Conservation (phyloP, 805 yeast species). For the Candida boidinii region DNA sequence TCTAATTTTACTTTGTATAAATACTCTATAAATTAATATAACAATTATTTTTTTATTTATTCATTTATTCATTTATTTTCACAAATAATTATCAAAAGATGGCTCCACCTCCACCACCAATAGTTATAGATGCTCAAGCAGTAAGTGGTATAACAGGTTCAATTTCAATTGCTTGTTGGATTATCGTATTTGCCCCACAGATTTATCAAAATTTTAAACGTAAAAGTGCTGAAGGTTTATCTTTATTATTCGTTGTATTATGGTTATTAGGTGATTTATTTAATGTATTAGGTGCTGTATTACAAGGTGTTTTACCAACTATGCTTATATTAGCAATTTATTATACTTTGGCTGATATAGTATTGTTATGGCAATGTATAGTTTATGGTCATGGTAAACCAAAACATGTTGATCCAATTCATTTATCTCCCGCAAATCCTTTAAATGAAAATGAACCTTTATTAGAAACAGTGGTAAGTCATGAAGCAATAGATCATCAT, state of each 20-base stretch:
- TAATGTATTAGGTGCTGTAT: slow-evolving; percentile 82
- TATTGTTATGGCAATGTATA: slow-evolving; percentile 75
- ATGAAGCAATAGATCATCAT: slow-evolving; percentile 21
- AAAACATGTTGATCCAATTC: slow-evolving; percentile 57
- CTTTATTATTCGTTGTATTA: slow-evolving; percentile 73
- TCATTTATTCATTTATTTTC: too few species aligned
- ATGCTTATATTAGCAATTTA: slow-evolving; percentile 90
- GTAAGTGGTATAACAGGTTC: slow-evolving; percentile 77
- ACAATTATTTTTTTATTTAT: too few species aligned
- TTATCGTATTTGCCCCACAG: slow-evolving; percentile 95
- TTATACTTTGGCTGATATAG: slow-evolving; percentile 85
- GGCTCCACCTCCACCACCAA: slow-evolving; percentile 64
- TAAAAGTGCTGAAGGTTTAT: slow-evolving; percentile 83
- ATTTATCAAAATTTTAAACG: slow-evolving; percentile 85
- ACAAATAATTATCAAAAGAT: slow-evolving; percentile 10
- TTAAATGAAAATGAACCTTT: slow-evolving; percentile 52
- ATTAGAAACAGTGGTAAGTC: slow-evolving; percentile 50
- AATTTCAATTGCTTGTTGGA: slow-evolving; percentile 95
- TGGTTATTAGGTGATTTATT: slow-evolving; percentile 95
- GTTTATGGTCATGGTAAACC: slow-evolving; percentile 58
- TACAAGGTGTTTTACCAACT: slow-evolving; percentile 89
- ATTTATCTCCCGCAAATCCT: slow-evolving; percentile 85
- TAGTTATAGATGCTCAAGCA: slow-evolving; percentile 57
- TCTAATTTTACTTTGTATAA: too few species aligned
- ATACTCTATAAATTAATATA: too few species aligned